Conservation (phyloP, 106 monocot species). For the Hemerocallis citrina region DNA sequence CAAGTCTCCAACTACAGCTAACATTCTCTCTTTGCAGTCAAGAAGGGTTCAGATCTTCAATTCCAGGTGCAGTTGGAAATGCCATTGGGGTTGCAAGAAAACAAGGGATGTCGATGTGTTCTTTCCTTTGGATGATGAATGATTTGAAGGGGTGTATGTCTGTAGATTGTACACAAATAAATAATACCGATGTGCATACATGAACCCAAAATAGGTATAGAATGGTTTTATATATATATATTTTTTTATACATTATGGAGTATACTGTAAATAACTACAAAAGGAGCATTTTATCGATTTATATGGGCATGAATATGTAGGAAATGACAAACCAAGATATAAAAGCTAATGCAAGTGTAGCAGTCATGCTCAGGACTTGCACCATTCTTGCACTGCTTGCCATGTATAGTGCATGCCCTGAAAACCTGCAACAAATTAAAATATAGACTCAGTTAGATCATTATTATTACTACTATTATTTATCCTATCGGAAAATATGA, state of each 20-base stretch:
- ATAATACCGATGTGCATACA: not conserved
- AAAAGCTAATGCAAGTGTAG: not conserved
- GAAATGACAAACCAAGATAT: not conserved
- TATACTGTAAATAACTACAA: too few relatives aligned
- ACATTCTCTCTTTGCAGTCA: constrained; percentile 47
- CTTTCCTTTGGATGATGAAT: too few relatives aligned
- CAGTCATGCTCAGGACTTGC: not conserved
- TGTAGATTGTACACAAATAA: too few relatives aligned
- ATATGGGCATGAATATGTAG: not conserved
- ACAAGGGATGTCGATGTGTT: constrained; percentile 6
- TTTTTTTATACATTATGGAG: too few relatives aligned
- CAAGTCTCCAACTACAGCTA: constrained; percentile 26
- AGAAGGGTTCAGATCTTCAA: constrained; percentile 51
- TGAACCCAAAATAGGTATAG: too few relatives aligned
- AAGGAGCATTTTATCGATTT: too few relatives aligned
- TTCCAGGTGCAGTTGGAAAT: constrained; percentile 47
- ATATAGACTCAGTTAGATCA: not conserved
- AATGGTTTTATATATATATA: too few relatives aligned
- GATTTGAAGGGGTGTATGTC: too few relatives aligned
- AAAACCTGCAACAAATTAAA: not conserved
- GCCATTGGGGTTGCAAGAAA: constrained; percentile 63
- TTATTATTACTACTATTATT: not conserved
- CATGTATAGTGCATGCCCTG: not conserved
- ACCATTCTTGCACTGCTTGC: constrained; percentile 1
- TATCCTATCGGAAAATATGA: too few relatives aligned